Conservation (phyloP, 1,139 yeast species). For the Lodderomyces elongisporus region DNA sequence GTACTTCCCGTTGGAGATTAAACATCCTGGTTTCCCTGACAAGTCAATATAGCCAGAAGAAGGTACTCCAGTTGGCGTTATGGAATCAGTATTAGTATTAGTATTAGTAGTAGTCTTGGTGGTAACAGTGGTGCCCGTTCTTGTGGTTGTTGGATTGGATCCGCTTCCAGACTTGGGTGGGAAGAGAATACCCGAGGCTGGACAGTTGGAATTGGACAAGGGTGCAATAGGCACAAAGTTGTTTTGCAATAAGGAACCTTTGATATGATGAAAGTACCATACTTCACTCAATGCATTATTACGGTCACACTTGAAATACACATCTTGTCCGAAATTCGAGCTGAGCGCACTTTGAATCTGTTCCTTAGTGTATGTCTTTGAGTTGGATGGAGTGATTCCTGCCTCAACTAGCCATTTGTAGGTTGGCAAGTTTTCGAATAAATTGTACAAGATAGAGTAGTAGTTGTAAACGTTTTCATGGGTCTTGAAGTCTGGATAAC, state of each 20-base stretch:
- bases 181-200: conserved; percentile 63
- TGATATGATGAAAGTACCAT: conserved; percentile 82
- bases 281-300: conserved; percentile 71
- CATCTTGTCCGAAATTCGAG: conserved; percentile 55
- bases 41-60: conserved; percentile 44
- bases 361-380: conserved; percentile 55
- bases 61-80: conserved; percentile 29
- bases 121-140: conserved; percentile 3
- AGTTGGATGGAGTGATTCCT: conserved; percentile 64
- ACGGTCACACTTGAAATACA: conserved; percentile 61
- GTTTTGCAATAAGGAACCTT: conserved; percentile 69
- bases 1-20: conserved; percentile 84
- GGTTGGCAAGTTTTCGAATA: conserved; percentile 66
- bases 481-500: conserved; percentile 39
- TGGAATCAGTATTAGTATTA: conserved; percentile 6
- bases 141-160: conserved; percentile 11
- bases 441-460: conserved; percentile 58
- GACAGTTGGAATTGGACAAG: conserved; percentile 53
- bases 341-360: conserved; percentile 64
- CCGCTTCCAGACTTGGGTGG: conserved; percentile 58
- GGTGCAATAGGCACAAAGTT: conserved; percentile 63
- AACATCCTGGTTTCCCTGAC: conserved; percentile 61
- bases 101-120: conserved; percentile 22
- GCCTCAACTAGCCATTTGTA: conserved; percentile 59
- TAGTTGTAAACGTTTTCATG: conserved; percentile 74